Evolutionary conservation across 495 filamentous ascomycete genomes (phyloP), one percentile per base, ranked within the genome.

Genomic region (Xeromyces bisporus): DNA sequence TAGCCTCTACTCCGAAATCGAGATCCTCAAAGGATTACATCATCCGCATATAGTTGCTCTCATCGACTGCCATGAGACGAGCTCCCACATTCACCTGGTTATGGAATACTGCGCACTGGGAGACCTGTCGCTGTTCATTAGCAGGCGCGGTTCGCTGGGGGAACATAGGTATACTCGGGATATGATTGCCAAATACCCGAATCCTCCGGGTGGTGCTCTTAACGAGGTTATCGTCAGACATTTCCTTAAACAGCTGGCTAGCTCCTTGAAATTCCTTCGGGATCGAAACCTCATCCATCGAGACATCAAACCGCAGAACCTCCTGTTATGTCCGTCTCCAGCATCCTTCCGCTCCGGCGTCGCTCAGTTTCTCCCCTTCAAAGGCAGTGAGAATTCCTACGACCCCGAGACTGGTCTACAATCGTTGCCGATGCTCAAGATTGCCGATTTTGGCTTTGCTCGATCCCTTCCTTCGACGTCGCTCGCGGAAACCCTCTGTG

Each of bases 41-140:
- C 91, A 96, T 54, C 89, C 89, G 15, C 89, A 97, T 48, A 94
- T 97, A 42, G 91, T 96, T 41, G 80, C 85, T 31, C 71, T 97
- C 29, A 85, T 89, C 56, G 82, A 92, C 49, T 93, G 84, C 59
- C 67, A 80, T 51, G 87, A 96, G 48, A 75, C 80, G 3, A 56
- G 67, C 4, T 73, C 75, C 12, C 82, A 93, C 36, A 93, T 96
- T 51, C 85, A 97, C 56, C 67, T 97, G 12, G 77, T 96, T 28
- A 97, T 96, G 91, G 91, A 97, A 51, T 96, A 86, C 56, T 97
- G 89, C 56, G 80, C 91, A 44, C 62, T 97, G 18, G 85, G 89
- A 16, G 89, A 97, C 46, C 53, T 97, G 32, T 89, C 87, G 6
- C 56, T 82, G 7, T 94, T 97, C 54, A 93, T 96, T 60, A 93